Base-by-base conservation (phyloP, 2,329 filamentous ascomycete species). In the Elsinoe fawcettii region DNA sequence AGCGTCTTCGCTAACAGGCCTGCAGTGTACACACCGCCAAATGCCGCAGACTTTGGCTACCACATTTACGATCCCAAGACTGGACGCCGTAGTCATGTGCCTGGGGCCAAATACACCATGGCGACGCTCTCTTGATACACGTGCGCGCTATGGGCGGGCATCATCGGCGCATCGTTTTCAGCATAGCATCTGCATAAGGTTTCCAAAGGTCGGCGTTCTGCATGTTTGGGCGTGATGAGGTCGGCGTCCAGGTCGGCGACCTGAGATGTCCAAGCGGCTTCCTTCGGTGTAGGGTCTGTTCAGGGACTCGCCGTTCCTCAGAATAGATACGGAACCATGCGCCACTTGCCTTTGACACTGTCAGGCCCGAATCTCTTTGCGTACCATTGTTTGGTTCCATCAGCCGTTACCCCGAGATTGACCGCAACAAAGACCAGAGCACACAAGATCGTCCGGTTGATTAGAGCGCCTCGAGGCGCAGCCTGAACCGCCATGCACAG, bases 351-450 rank as follows among this genome's bases (percentile, higher is more conserved):
- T 58, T 75, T 74, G 27, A 92, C 79, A 55, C 77, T 78, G 12
- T 84, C 79, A 49, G 70, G 69, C 8, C 88, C 89, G 69, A 96
- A 96, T 66, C 85, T 90, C 20, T 78, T 71, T 61, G 73, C 74
- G 73, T 95, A 95, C 90, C 90, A 97, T 63, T 77, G 74, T 68
- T 83, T 87, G 8, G 88, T 96, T 20, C 82, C 86, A 39, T 80
- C 73, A 3, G 93, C 91, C 5, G 91, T 96, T 20, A 90, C 80
- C 12, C 86, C 89, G 23, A 97, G 79, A 70, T 96, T 96, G 54
- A 84, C 79, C 5, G 75, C 76, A 27, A 95, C 88, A 68, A 97
- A 95, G 3, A 83, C 64, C 39, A 88, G 66, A 5, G 82, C 88
- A 57, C 82, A 82, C 34, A 87, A 66, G 43, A 96, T 70, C 0